These are phyloP conservation scores for Cicer yamashitae DNA, from an alignment of 306 rosid species.

Conservation along the genomic window DNA sequence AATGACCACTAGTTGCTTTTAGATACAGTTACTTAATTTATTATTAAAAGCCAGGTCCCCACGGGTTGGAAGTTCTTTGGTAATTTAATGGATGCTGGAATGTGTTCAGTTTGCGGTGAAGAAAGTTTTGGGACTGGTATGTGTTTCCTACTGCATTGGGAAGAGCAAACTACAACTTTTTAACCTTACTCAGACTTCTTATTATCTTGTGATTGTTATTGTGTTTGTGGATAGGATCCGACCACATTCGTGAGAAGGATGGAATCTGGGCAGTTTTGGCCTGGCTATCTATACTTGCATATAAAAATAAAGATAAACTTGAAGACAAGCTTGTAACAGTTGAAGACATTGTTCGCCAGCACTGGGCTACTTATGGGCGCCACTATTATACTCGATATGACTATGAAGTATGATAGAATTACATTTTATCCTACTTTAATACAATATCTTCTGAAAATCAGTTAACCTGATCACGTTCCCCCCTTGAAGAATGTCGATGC, in stretches of 20 bases:
- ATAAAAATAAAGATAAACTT: conserved; percentile 83
- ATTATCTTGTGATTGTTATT: conserved; percentile 42
- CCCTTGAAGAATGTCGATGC: conserved; percentile 87
- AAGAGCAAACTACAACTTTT: conserved; percentile 33
- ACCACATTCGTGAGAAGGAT: conserved; percentile 97
- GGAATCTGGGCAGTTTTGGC: conserved; percentile 99
- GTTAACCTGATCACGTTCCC: conserved; percentile 37
- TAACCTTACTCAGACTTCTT: not conserved
- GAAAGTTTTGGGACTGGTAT: conserved; percentile 99
- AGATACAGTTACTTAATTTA: conserved; percentile 9
- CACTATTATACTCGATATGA: conserved; percentile 98
- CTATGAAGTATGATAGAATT: conserved; percentile 66
- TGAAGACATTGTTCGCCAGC: conserved; percentile 95
- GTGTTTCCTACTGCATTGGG: conserved; percentile 40
- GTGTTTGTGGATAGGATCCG: conserved; percentile 73
- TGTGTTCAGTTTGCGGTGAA: conserved; percentile 95
- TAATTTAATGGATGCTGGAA: conserved; percentile 95
- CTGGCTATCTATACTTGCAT: conserved; percentile 88
- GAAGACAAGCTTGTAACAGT: conserved; percentile 84
- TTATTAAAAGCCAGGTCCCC: conserved; percentile 71
- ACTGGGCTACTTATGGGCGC: conserved; percentile 93
- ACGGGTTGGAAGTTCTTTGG: conserved; percentile 99
- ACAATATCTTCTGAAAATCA: conserved; percentile 24
- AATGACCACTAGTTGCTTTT: conserved; percentile 27
- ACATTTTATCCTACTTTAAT: conserved; percentile 22